Percentiles rank a stretch among this genome's conserved stretches.
phyloP scores from a whole-genome alignment of 441 rosid genomes.

The Pelargonium australe region DNA sequence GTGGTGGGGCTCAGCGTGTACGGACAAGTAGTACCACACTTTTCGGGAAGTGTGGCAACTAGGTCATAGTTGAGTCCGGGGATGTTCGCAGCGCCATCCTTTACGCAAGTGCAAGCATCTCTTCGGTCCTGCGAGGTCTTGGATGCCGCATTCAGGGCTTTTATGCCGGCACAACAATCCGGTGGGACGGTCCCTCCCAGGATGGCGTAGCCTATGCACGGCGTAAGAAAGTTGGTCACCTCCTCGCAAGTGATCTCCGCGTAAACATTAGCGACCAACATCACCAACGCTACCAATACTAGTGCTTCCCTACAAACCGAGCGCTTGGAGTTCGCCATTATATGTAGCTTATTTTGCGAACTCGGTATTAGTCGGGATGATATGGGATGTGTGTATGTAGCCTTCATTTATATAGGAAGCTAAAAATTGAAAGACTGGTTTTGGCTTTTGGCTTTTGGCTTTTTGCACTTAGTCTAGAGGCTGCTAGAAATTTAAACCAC shows the following conservation, averaged over 20 bases:
- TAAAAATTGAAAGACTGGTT: neutral
- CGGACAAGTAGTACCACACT: conserved; percentile 12
- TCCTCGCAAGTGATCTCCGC: conserved; percentile 30
- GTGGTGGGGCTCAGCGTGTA: conserved; percentile 21
- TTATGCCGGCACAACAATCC: conserved; percentile 28
- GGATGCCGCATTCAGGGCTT: conserved; percentile 21
- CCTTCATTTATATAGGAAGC: neutral
- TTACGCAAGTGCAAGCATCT: conserved; percentile 27
- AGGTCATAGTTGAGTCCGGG: conserved; percentile 32
- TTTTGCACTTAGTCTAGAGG: conserved; percentile 1
- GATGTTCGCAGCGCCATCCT: conserved; percentile 30
- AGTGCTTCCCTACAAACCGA: neutral
- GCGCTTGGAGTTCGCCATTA: conserved; percentile 8
- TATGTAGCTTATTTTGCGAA: too few species aligned
- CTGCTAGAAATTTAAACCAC: neutral
- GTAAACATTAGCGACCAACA: conserved; percentile 4
- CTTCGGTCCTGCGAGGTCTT: conserved; percentile 27
- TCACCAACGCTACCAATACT: neutral
- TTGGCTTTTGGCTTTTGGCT: conserved; percentile 7
- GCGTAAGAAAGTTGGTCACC: conserved; percentile 22
- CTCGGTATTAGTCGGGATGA: neutral
- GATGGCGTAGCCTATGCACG: conserved; percentile 31
- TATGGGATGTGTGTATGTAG: neutral
- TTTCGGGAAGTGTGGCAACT: conserved; percentile 28
- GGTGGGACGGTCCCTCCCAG: conserved; percentile 24